These are phyloP conservation scores for Globisporangium megalacanthum DNA, from an alignment of 352 stramenopile species.

Conservation along the genomic window DNA sequence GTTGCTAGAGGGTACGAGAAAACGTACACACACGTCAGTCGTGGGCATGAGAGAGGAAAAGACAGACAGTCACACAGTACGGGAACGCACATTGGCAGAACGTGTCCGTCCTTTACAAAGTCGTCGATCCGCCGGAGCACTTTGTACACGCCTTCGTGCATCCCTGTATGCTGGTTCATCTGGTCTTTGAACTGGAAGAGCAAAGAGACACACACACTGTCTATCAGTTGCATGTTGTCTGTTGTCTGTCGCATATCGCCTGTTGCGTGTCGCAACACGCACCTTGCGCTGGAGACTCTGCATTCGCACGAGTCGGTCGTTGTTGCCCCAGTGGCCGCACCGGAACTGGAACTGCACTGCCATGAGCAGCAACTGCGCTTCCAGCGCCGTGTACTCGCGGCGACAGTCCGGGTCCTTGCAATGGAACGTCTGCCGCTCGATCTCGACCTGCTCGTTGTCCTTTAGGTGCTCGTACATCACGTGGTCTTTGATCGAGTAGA, in stretches of 20 bases:
- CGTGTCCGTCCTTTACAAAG: conserved; percentile 72
- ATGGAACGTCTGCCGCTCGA: conserved; percentile 84
- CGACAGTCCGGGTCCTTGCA: conserved; percentile 83
- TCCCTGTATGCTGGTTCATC: conserved; percentile 80
- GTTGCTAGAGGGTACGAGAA: conserved; percentile 29
- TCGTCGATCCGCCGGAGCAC: conserved; percentile 75
- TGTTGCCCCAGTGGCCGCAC: conserved; percentile 87
- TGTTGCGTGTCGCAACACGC: no score
- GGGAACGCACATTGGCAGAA: conserved; percentile 42
- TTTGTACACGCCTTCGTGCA: conserved; percentile 86
- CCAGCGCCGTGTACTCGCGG: conserved; percentile 81
- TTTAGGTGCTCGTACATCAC: conserved; percentile 85
- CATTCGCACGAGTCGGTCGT: conserved; percentile 68
- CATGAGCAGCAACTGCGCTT: conserved; percentile 79
- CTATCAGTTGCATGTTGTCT: no score
- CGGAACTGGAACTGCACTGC: conserved; percentile 79
- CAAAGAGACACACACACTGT: background rate
- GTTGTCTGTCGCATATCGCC: no score
- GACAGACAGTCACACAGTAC: no score
- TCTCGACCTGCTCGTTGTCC: conserved; percentile 81
- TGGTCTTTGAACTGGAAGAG: conserved; percentile 71
- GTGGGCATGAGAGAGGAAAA: background rate
- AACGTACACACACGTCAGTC: background rate
- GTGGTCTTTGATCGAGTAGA: conserved; percentile 98
- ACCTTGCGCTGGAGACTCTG: conserved; percentile 79